These are phyloP conservation scores for Alternaria arborescens DNA, from an alignment of 2,329 filamentous ascomycete genomes.

Conservation along the genomic window DNA sequence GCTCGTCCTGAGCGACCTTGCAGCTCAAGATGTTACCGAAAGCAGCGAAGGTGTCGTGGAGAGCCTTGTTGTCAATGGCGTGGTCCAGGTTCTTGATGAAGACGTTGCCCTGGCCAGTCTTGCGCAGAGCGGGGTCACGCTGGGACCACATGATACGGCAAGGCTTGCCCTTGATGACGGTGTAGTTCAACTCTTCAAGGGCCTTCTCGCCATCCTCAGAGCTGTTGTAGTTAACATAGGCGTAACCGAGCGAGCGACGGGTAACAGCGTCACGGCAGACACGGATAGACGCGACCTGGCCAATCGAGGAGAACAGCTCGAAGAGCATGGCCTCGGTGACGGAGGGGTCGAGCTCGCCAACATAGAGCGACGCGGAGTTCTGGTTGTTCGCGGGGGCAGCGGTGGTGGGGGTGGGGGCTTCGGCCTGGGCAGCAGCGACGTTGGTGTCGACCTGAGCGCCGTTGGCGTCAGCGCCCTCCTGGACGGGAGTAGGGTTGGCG, in stretches of 20 bases:
- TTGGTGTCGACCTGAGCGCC: slow-evolving; percentile 75
- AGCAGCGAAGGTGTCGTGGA: slow-evolving; percentile 97
- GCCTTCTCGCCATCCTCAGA: slow-evolving; percentile 96
- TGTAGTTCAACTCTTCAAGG: slow-evolving; percentile 99
- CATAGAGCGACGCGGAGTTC: slow-evolving; percentile 97
- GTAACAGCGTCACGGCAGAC: slow-evolving; percentile 99
- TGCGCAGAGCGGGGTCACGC: slow-evolving; percentile 97
- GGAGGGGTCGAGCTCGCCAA: slow-evolving; percentile 95
- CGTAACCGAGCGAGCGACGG: slow-evolving; percentile 97
- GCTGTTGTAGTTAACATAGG: slow-evolving; percentile 99
- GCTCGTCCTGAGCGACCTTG: slow-evolving; percentile 99
- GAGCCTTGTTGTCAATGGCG: slow-evolving; percentile 99
- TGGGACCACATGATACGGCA: slow-evolving; percentile 99
- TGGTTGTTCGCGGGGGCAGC: slow-evolving; percentile 75
- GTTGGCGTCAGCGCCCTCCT: slow-evolving; percentile 76
- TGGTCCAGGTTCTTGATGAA: slow-evolving; percentile 99
- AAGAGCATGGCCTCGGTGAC: slow-evolving; percentile 99
- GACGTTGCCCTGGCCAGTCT: slow-evolving; percentile 98
- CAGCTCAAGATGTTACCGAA: slow-evolving; percentile 99
- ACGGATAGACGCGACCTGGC: slow-evolving; percentile 98
- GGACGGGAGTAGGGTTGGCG: slow-evolving; percentile 61
- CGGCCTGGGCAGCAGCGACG: slow-evolving; percentile 69
- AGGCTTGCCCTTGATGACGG: slow-evolving; percentile 95
- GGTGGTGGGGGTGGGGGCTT: slow-evolving; percentile 75
- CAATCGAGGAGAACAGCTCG: slow-evolving; percentile 99